Base-by-base conservation (phyloP, 2,329 filamentous ascomycete genomes). In the Helminthosporium solani region DNA sequence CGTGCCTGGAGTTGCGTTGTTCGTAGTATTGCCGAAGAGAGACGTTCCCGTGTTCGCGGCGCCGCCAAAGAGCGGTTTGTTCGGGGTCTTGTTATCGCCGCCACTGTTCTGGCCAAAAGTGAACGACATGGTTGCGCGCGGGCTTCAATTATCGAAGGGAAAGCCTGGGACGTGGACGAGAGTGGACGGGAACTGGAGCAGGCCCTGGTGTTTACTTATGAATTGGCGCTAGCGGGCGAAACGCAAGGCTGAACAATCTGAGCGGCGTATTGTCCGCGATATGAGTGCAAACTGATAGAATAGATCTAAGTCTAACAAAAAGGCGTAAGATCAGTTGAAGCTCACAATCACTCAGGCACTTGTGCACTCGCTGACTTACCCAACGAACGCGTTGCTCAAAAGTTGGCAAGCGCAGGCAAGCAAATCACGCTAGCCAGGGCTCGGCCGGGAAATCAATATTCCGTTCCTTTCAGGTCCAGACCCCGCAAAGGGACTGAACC, bases 91-190 rank as follows among this genome's bases (percentile, higher is more conserved):
- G 33, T 46, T 53, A 31, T 48, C 54, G 37, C 56, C 47, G 40
- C 50, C 47, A 35, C 40, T 49, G 36, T 47, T 53, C 42, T 41
- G 39, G 44, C 71, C 71, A 41, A 73, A 77, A 16, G 49, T 64
- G 48, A 66, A 67, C 20, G 53, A 52, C 33, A 62, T 49, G 53
- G 47, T 40, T 53, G 52, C 45, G 51, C 33, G 50, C 38, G n/a
- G 43, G 43, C 5, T 23, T 38, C 38, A 5, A 18, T 33, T n/a
- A 23, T 35, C 11, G 21, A 34, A 25, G 28, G 28, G 36, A 40
- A 41, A 18, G 36, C 36, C 33, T 38, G 44, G 23, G 49, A 49
- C 33, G 39, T 34, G n/a, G 43, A 16, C 18, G 20, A 30, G 14
- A 23, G 35, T 33, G 41, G 37, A 23, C 14, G 28, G 49, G 47